Conservation (phyloP, 495 filamentous ascomycete species). For the Penicillium antarcticum region DNA sequence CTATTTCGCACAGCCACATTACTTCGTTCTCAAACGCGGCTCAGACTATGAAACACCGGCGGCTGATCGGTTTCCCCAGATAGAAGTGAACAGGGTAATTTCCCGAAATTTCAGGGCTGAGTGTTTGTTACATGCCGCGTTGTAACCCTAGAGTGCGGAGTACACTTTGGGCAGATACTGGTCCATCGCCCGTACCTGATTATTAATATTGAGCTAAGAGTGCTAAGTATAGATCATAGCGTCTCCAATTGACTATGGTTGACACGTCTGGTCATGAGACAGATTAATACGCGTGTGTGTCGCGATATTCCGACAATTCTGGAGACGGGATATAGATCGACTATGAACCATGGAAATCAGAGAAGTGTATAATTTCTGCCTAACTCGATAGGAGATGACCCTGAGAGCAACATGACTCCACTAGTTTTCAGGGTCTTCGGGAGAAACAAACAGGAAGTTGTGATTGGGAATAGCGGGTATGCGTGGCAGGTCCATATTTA, state of each 20-base stretch:
- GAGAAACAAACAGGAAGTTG: background rate
- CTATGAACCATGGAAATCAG: background rate
- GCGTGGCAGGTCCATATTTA: background rate
- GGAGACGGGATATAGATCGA: background rate
- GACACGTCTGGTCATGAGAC: background rate
- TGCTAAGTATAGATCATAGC: background rate
- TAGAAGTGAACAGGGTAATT: background rate
- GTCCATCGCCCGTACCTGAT: background rate
- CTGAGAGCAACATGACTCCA: background rate
- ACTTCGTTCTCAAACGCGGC: slow-evolving; percentile 5
- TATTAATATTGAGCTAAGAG: background rate
- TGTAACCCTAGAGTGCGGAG: too few relatives aligned
- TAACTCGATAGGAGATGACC: background rate
- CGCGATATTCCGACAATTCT: background rate
- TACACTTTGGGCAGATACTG: too few relatives aligned
- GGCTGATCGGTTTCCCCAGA: slow-evolving; percentile 8
- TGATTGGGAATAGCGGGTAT: background rate
- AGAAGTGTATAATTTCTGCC: background rate
- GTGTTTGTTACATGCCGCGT: background rate
- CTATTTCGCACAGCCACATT: background rate
- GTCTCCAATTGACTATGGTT: background rate
- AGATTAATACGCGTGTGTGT: background rate
- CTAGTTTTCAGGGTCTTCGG: background rate
- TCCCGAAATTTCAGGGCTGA: slow-evolving; percentile 8
- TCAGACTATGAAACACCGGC: slow-evolving; percentile 5